Base-by-base conservation (phyloP, 2,329 filamentous ascomycete species). In the Colletotrichum incanum region DNA sequence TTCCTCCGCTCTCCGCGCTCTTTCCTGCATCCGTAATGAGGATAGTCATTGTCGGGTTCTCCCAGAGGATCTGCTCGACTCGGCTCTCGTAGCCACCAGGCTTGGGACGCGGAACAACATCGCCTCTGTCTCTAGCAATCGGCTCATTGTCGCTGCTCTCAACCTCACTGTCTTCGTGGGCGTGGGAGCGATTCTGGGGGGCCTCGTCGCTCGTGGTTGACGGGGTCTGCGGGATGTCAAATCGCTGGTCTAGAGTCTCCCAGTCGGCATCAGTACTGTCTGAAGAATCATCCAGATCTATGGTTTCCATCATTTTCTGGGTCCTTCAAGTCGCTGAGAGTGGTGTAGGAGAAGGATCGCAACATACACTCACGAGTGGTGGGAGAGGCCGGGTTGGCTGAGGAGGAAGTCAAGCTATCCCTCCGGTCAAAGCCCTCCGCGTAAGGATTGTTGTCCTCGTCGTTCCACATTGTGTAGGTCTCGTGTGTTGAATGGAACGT, bases 381-480 rank as follows among this genome's bases (percentile, higher is more conserved):
- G 58, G 92, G 91, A 49, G 92, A 93, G 66, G 90, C 85, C 28
- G 92, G 90, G 79, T 93, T 91, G 26, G 87, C 86, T 54, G 87
- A 85, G 41, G 92, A 92, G 37, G 92, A 94, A 56, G 91, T 88
- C 81, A 93, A 91, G 74, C 93, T 94, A 82, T 97, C 94, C 78
- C 94, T 91, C 78, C 93, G 93, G 82, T 96, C 94, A 85, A 97
- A 98, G 82, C 94, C 96, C 78, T 87, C 90, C 75, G 95, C 95
- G 80, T 98, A 98, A 6, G 96, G 96, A 82, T 98, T 98, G 85
- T 98, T 98, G 80, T 98, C 94, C 85, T 98, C 96, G 87, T 98
- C 95, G 88, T 98, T 97, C 96, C 96, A 98, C 96, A 98, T 98
- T 76, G 78, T 88, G 62, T 34, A 45, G 26, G 67, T 47, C 28